Base-by-base conservation (phyloP, 73 alveolate genomes). In the Blepharisma stoltei region DNA sequence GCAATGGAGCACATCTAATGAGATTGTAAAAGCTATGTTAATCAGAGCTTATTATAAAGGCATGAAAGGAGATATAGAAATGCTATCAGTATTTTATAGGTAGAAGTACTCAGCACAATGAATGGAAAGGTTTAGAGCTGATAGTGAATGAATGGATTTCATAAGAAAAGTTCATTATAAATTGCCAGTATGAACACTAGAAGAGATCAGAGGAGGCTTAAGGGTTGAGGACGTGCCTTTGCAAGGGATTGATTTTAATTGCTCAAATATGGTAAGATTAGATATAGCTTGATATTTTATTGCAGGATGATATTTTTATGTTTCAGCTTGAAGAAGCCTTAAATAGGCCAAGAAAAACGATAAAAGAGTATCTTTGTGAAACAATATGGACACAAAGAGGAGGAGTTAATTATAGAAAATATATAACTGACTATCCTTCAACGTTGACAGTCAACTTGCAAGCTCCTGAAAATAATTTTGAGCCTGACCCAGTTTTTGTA, bases 161-260 rank as follows among this genome's bases (percentile, higher is more conserved):
- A 25, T 14, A 0, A 9, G 38, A 14, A 14, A 60, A 25, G 4
- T 25, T 4, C 18, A 9, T 20, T n/a, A 32, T 32, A 32, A 32
- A 32, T 3, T 1, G 41, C 41, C 41, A 32, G 41, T 32, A 32
- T 32, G 41, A 32, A 32, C 41, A 32, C 41, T 32, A 32, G 41
- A 32, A 32, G 73, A 60, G 2, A 9, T 60, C 46, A 4, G 5
- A 1, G 45, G 23, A 60, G 45, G 23, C 2, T 5, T 18, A 14
- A 14, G 18, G 14, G 18, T 14, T n/a, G 46, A 60, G 14, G 48
- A 60, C 5, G 73, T 60, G 4, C 23, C 23, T 1, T 2, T 60
- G 46, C 46, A 60, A 60, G 73, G 73, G 11, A 25, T 60, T 60
- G 73, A 60, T 60, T 25, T 20, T 60, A n/a, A 60, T 60, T 60